phyloP scores from a whole-genome alignment of 805 yeast species.

The Yamadazyma philogaea region DNA sequence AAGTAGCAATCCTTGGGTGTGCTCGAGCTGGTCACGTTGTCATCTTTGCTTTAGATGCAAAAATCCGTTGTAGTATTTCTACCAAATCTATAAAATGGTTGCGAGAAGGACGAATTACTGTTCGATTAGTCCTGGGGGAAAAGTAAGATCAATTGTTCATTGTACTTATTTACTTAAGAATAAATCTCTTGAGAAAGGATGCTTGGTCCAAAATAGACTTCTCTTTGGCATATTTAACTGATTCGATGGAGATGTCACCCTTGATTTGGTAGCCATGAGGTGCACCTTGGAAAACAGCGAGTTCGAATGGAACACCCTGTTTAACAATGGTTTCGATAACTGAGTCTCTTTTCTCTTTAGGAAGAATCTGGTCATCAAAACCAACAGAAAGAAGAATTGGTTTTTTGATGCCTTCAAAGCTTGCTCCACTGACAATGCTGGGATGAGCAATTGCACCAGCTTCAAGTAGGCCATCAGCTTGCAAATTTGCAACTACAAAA shows the following conservation, averaged over 20 bases:
- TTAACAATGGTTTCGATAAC: conserved; percentile 51
- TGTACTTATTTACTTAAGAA: neutral
- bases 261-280: conserved; percentile 74
- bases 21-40: no score
- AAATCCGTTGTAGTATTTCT: neutral
- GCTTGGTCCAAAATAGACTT: conserved; percentile 52
- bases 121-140: neutral
- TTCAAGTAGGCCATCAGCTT: conserved; percentile 38
- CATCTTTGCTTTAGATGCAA: conserved; percentile 2
- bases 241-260: conserved; percentile 59
- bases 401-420: conserved; percentile 49
- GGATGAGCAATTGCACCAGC: conserved; percentile 82
- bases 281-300: conserved; percentile 58
- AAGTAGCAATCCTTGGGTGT: no score
- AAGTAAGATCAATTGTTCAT: neutral
- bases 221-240: conserved; percentile 59
- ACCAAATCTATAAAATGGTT: neutral
- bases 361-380: conserved; percentile 57
- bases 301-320: conserved; percentile 51
- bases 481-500: conserved; percentile 27
- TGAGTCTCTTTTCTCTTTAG: conserved; percentile 54
- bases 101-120: no score
- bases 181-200: conserved; percentile 5
- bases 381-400: conserved; percentile 74
- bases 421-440: conserved; percentile 59